Percentiles rank a stretch among this genome's conserved stretches.
Evolutionary conservation across 441 rosid genomes (phyloP).

Genomic region (Cnidoscolus chayamansa): DNA sequence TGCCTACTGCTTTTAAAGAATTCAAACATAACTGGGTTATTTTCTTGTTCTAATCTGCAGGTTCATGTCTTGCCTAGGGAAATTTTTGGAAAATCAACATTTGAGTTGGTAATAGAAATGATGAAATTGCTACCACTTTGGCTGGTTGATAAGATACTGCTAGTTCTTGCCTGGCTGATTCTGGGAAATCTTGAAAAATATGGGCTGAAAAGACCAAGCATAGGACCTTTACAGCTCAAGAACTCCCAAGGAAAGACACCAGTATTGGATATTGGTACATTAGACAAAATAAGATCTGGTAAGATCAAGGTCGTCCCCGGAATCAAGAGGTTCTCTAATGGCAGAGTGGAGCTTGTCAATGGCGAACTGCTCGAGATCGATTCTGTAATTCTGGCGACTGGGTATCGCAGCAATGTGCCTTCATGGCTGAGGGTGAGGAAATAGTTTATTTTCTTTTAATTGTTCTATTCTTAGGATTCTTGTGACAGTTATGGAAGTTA

Average conservation of each 20-base stretch:
- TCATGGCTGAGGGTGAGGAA: conserved; percentile 73
- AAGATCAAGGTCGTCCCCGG: conserved; percentile 61
- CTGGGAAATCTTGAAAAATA: conserved; percentile 25
- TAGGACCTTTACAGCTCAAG: conserved; percentile 67
- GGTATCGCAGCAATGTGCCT: conserved; percentile 88
- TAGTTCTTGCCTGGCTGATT: conserved; percentile 25
- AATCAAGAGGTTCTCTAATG: conserved; percentile 47
- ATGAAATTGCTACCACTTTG: conserved; percentile 33
- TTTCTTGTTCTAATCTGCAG: conserved; percentile 6
- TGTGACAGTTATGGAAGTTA: conserved; percentile 36
- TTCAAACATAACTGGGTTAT: background rate
- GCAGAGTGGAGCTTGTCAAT: conserved; percentile 58
- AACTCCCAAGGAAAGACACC: conserved; percentile 67
- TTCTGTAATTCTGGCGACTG: conserved; percentile 75
- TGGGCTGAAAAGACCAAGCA: conserved; percentile 29
- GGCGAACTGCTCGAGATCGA: conserved; percentile 55
- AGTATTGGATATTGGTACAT: conserved; percentile 68
- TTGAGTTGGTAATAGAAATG: conserved; percentile 24
- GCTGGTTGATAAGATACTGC: conserved; percentile 27
- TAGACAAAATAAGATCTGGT: conserved; percentile 59
- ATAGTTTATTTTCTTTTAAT: background rate
- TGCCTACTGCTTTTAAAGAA: background rate
- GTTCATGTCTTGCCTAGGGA: conserved; percentile 35
- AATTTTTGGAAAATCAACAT: conserved; percentile 32
- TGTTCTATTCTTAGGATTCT: conserved; percentile 14